Percentiles rank a stretch among this genome's conserved stretches.
These are phyloP conservation scores for Atkinsonella texensis DNA, from an alignment of 2,329 filamentous ascomycete genomes.

Conservation along the genomic window DNA sequence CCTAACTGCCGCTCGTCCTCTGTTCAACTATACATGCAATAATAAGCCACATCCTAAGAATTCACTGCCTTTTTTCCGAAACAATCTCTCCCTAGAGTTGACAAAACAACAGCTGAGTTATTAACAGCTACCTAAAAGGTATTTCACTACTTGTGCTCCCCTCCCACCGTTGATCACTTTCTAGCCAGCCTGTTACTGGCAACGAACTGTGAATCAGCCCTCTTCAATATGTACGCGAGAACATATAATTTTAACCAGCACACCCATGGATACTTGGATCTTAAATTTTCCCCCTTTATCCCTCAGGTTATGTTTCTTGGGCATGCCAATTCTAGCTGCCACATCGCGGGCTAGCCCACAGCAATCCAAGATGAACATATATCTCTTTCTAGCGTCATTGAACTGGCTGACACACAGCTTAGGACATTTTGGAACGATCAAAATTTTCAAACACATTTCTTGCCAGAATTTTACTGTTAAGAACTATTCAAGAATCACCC, in stretches of 20 bases:
- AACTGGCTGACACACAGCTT: slow-evolving; percentile 9
- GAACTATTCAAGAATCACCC: neutral
- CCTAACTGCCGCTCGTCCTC: no score
- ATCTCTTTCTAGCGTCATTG: slow-evolving; percentile 4
- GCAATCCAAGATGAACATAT: slow-evolving; percentile 5
- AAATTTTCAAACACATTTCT: slow-evolving; percentile 1
- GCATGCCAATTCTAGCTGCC: no score
- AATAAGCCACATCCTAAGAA: no score
- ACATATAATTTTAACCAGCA: neutral
- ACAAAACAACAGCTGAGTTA: no score
- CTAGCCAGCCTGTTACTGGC: neutral
- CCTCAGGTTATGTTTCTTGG: neutral
- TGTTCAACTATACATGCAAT: no score
- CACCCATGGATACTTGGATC: neutral
- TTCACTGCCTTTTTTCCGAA: no score
- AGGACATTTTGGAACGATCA: slow-evolving; percentile 1
- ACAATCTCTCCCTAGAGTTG: no score
- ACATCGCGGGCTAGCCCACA: neutral
- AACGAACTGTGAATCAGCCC: neutral
- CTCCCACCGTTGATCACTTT: no score
- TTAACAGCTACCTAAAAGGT: no score
- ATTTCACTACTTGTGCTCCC: no score
- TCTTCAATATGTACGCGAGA: neutral
- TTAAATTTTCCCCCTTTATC: neutral
- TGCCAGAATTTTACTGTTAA: neutral